Percentiles rank a stretch among this genome's conserved stretches.
Evolutionary conservation across 371 early-diverging fungal genomes (phyloP).

Genomic region (Synchytrium microbalum): DNA sequence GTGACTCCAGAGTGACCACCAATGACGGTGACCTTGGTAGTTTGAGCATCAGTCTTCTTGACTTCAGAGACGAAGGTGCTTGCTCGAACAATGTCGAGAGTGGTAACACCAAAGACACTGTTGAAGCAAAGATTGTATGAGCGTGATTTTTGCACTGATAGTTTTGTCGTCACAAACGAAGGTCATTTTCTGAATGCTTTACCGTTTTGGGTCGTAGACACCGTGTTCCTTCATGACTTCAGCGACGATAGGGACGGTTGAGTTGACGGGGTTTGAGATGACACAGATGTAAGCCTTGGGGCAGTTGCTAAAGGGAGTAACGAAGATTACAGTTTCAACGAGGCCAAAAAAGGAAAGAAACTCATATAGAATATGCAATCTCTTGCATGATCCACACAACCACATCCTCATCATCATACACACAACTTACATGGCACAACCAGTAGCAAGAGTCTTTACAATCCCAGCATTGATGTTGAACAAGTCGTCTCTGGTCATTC

Average conservation of each 20-base stretch:
- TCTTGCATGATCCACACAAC: background rate
- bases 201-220: slow-evolving; percentile 80
- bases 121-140: background rate
- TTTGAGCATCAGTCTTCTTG: slow-evolving; percentile 64
- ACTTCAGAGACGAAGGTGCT: slow-evolving; percentile 88
- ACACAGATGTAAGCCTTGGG: slow-evolving; percentile 93
- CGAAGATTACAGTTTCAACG: too few relatives aligned
- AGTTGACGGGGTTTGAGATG: slow-evolving; percentile 99
- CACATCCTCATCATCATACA: too few relatives aligned
- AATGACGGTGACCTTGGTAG: slow-evolving; percentile 81
- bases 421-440: slow-evolving; percentile 58
- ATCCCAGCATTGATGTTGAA: slow-evolving; percentile 97
- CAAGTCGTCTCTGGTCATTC: slow-evolving; percentile 98
- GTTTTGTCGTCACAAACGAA: too few relatives aligned
- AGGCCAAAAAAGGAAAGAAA: background rate
- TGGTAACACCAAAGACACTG: slow-evolving; percentile 94
- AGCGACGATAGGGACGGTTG: slow-evolving; percentile 96
- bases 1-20: slow-evolving; percentile 99
- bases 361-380: background rate
- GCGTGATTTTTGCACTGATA: background rate
- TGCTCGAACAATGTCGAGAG: slow-evolving; percentile 96
- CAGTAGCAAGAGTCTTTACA: slow-evolving; percentile 78
- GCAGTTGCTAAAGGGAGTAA: too few relatives aligned
- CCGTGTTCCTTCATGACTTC: slow-evolving; percentile 92
- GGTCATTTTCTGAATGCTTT: too few relatives aligned